A percentile compares a stretch with the other conserved stretches of the same genome.
Conservation (phyloP, 2,329 filamentous ascomycete species). For the Curvularia sp. region DNA sequence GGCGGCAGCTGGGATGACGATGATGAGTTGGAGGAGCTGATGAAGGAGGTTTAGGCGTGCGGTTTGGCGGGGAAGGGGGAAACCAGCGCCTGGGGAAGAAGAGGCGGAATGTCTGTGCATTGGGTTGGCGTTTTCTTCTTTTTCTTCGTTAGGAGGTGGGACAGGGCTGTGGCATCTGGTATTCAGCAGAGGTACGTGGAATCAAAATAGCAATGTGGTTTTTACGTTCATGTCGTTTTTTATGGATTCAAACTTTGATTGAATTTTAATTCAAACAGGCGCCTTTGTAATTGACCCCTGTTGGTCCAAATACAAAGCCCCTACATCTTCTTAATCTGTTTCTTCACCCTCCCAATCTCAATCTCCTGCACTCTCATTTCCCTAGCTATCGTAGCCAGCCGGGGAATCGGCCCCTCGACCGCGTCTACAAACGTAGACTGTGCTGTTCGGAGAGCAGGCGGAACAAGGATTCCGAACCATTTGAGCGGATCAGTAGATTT, state of each 20-base stretch:
- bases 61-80: no score
- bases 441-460: constrained; percentile 60
- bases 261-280: background rate
- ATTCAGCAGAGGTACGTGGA: background rate
- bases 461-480: constrained; percentile 64
- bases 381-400: constrained; percentile 63
- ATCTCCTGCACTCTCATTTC: constrained; percentile 72
- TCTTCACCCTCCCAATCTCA: constrained; percentile 67
- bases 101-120: constrained; percentile 13
- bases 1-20: constrained; percentile 83
- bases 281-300: no score
- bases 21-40: constrained; percentile 69
- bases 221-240: background rate
- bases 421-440: constrained; percentile 65
- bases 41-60: constrained; percentile 48
- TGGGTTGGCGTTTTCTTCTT: constrained; percentile 16
- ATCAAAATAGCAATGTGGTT: background rate
- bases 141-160: background rate
- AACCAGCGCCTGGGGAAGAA: no score
- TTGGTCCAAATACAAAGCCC: background rate
- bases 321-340: constrained; percentile 53
- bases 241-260: background rate
- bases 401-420: constrained; percentile 65
- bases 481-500: constrained; percentile 60
- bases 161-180: background rate